Evolutionary conservation across 208 protist genomes (phyloP).

Genomic region (Leishmania lainsoni): DNA sequence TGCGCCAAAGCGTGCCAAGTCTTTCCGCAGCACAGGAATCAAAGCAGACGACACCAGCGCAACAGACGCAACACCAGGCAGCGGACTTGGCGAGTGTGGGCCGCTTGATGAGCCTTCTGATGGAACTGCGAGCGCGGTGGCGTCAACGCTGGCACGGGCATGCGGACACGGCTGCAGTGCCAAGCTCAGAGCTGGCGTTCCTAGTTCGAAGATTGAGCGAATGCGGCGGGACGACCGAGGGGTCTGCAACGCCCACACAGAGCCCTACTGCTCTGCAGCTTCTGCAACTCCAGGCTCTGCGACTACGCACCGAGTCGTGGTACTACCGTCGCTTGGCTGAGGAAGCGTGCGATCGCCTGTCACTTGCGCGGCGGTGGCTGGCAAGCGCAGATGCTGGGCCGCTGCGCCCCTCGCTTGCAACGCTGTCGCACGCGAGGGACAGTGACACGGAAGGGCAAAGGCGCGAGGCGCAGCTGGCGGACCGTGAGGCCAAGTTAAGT

Average conservation of each 20-base stretch:
- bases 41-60: constrained; percentile 18
- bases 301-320: constrained; percentile 65
- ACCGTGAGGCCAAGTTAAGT: constrained; percentile 76
- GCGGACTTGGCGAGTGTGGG: constrained; percentile 58
- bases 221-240: constrained; percentile 3
- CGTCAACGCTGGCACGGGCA: background rate
- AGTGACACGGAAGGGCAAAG: constrained; percentile 1
- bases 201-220: constrained; percentile 33
- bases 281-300: constrained; percentile 73
- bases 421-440: background rate
- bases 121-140: constrained; percentile 35
- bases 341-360: constrained; percentile 31
- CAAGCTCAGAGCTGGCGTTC: constrained; percentile 42
- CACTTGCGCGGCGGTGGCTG: background rate
- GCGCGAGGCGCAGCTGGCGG: constrained; percentile 35
- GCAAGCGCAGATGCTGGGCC: background rate
- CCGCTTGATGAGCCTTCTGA: constrained; percentile 36
- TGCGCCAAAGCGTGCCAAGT: background rate
- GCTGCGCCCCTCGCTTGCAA: background rate
- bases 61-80: constrained; percentile 29
- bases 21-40: constrained; percentile 15
- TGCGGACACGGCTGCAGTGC: background rate
- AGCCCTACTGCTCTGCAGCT: constrained; percentile 51
- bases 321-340: constrained; percentile 56
- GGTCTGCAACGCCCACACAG: background rate